Conservation (phyloP, 2,329 filamentous ascomycete genomes). For the Pestalotiopsis fici region DNA sequence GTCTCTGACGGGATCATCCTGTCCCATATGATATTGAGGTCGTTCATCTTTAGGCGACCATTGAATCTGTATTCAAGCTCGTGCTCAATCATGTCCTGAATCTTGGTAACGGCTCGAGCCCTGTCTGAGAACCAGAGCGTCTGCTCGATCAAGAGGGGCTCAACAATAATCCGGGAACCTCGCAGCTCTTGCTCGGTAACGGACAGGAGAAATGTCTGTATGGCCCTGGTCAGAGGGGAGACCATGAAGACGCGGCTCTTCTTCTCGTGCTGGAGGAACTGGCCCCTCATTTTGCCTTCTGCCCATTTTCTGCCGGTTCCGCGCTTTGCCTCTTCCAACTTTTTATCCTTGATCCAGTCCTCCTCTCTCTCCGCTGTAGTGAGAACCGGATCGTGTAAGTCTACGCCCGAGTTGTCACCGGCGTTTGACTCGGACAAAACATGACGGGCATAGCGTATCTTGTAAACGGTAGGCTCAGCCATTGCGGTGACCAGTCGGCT, state of each 20-base stretch:
- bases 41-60: neutral
- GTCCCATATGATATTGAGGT: slow-evolving; percentile 5
- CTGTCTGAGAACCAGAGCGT: slow-evolving; percentile 14
- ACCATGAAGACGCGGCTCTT: neutral
- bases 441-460: slow-evolving; percentile 10
- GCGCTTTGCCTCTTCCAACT: neutral
- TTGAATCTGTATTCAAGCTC: neutral
- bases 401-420: neutral
- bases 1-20: neutral
- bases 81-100: neutral
- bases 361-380: neutral
- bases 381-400: slow-evolving; percentile 6
- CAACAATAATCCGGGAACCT: neutral
- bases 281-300: neutral
- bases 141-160: slow-evolving; percentile 10
- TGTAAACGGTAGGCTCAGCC: neutral
- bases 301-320: neutral
- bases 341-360: neutral
- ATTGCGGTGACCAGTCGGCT: neutral
- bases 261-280: neutral
- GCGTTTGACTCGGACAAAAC: slow-evolving; percentile 11
- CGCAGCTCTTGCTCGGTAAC: neutral
- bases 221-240: slow-evolving; percentile 6
- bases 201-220: slow-evolving; percentile 10
- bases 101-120: neutral